Conservation (phyloP, 164 flowering plant genomes). For the Berberis vulgaris region DNA sequence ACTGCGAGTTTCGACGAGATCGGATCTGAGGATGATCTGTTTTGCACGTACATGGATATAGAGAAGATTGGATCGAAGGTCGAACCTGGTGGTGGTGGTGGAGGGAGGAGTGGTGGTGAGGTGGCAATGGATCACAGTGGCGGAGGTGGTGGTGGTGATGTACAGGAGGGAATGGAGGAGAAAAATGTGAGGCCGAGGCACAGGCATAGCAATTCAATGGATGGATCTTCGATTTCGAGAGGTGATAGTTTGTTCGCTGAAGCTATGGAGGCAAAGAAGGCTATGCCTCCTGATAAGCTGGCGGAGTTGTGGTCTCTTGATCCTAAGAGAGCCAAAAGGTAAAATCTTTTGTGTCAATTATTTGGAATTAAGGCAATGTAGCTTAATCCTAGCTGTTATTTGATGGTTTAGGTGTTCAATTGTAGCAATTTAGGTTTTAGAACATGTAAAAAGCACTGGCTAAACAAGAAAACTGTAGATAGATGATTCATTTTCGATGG, state of each 20-base stretch:
- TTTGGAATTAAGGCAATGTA: not conserved
- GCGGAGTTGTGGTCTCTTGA: conserved; percentile 71
- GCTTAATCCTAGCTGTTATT: too few relatives aligned
- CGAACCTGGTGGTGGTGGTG: conserved; percentile 1
- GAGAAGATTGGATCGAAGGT: conserved; percentile 36
- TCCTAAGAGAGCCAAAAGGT: conserved; percentile 87
- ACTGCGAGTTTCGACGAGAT: conserved; percentile 51
- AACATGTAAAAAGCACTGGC: too few relatives aligned
- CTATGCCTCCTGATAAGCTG: conserved; percentile 82
- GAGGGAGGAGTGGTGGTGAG: not conserved
- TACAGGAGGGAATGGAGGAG: conserved; percentile 1
- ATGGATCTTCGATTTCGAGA: conserved; percentile 41
- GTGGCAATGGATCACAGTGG: not conserved
- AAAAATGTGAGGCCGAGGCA: conserved; percentile 39
- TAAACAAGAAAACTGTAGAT: too few relatives aligned
- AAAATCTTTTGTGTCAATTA: not conserved
- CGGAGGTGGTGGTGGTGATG: not conserved
- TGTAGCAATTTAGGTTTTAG: too few relatives aligned
- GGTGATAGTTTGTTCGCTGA: conserved; percentile 27
- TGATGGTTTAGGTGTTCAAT: too few relatives aligned
- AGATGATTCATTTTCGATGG: too few relatives aligned
- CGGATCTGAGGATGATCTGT: conserved; percentile 78
- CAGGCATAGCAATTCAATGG: conserved; percentile 74
- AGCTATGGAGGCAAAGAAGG: conserved; percentile 68
- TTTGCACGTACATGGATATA: conserved; percentile 51